Evolutionary conservation across 768 basidiomycete genomes (phyloP).

Genomic region (Paxillus involutus): DNA sequence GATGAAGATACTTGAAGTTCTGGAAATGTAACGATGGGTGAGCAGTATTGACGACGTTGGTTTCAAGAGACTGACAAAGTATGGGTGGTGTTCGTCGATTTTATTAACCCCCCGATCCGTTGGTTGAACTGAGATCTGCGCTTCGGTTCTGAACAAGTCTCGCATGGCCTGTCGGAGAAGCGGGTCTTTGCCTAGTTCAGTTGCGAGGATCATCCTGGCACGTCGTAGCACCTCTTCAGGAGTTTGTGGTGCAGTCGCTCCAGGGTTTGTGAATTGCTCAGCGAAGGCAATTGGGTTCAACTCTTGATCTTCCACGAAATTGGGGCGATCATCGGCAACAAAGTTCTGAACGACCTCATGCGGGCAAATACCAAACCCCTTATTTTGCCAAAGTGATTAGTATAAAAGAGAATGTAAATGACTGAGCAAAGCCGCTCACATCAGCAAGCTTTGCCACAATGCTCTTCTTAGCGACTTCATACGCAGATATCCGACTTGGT

Average conservation of each 20-base stretch:
- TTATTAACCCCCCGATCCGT: conserved; percentile 84
- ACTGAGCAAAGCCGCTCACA: conserved; percentile 42
- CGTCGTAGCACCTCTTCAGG: conserved; percentile 70
- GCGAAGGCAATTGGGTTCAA: conserved; percentile 78
- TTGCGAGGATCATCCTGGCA: conserved; percentile 81
- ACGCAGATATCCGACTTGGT: conserved; percentile 81
- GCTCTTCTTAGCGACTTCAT: conserved; percentile 81
- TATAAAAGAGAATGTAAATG: background rate
- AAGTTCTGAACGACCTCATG: conserved; percentile 88
- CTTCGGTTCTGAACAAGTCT: conserved; percentile 70
- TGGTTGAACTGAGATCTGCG: conserved; percentile 74
- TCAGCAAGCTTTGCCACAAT: conserved; percentile 76
- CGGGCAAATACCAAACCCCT: conserved; percentile 86
- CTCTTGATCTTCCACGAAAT: conserved; percentile 81
- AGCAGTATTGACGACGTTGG: background rate
- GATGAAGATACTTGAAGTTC: conserved; percentile 92
- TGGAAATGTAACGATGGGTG: conserved; percentile 30
- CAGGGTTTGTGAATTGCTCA: conserved; percentile 80
- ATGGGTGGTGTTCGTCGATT: conserved; percentile 72
- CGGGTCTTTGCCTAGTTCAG: conserved; percentile 93
- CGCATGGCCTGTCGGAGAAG: conserved; percentile 78
- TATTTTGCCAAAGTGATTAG: background rate
- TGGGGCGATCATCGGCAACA: conserved; percentile 52
- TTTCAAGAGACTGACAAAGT: conserved; percentile 52
- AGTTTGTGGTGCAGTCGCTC: conserved; percentile 53